phyloP scores from a whole-genome alignment of 768 basidiomycete species.

The Gymnopilus dilepis region DNA sequence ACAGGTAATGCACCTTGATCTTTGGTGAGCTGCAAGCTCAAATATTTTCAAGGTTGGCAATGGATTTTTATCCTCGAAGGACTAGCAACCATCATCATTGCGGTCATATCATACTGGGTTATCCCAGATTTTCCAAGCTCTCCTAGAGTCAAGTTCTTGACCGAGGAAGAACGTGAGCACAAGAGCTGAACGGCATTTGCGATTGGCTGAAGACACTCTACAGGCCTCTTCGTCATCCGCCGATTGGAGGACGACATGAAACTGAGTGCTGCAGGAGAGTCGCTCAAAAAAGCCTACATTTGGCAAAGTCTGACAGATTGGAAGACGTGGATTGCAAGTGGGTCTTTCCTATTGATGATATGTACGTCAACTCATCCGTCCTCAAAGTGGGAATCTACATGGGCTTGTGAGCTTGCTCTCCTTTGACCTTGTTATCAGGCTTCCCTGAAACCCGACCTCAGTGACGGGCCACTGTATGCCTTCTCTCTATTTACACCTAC shows the following conservation, averaged over 20 bases:
- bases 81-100: constrained; percentile 64
- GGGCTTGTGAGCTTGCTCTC: constrained; percentile 56
- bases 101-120: constrained; percentile 69
- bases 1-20: constrained; percentile 39
- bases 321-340: constrained; percentile 78
- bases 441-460: constrained; percentile 28
- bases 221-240: constrained; percentile 67
- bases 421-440: background rate
- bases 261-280: constrained; percentile 66
- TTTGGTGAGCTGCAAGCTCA: background rate
- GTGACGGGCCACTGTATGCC: constrained; percentile 60
- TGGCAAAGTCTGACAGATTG: constrained; percentile 67
- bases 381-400: constrained; percentile 68
- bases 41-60: constrained; percentile 48
- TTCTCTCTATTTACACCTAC: constrained; percentile 60
- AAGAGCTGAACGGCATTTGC: background rate
- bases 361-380: background rate
- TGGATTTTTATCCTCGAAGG: constrained; percentile 84
- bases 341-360: constrained; percentile 26
- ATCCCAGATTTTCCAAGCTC: constrained; percentile 82
- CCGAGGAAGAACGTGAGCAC: constrained; percentile 59
- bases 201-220: background rate
- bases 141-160: constrained; percentile 62
- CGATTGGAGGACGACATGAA: constrained; percentile 69
- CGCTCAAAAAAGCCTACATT: constrained; percentile 58